Conservation (phyloP, 768 basidiomycete species). For the Serendipita vermifera region DNA sequence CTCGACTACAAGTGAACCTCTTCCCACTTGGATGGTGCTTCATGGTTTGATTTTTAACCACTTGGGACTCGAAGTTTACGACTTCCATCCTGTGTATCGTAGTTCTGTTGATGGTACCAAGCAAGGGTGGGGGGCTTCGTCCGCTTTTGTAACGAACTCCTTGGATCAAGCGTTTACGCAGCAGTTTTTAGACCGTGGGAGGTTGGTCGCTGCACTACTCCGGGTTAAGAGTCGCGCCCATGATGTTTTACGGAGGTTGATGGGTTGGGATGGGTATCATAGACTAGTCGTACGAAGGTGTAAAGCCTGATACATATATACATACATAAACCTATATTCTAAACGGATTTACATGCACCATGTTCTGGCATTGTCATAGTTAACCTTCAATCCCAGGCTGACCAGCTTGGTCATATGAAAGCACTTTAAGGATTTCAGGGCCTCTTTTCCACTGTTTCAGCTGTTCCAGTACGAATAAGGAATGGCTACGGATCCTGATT, state of each 20-base stretch:
- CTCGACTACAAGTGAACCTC: not conserved
- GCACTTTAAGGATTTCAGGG: too few species aligned
- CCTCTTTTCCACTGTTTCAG: not conserved
- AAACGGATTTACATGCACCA: too few species aligned
- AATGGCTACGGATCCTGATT: not conserved
- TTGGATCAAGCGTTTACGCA: not conserved
- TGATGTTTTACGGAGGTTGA: not conserved
- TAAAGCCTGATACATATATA: too few species aligned
- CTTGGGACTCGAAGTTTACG: not conserved
- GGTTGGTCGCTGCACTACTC: not conserved
- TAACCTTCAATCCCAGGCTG: too few species aligned
- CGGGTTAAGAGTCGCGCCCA: not conserved
- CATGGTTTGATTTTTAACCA: not conserved
- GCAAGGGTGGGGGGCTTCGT: not conserved
- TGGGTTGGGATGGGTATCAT: not conserved
- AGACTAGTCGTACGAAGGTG: not conserved
- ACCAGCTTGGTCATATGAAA: too few species aligned
- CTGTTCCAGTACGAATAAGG: not conserved
- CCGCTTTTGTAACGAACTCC: not conserved
- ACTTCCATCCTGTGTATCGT: not conserved
- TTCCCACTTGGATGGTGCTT: not conserved
- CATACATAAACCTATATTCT: too few species aligned
- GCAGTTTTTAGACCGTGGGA: not conserved
- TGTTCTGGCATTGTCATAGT: too few species aligned
- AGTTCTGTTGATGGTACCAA: not conserved